A percentile compares a stretch with the other conserved stretches of the same genome.
These are phyloP conservation scores for Leccinum sublutescens DNA, from an alignment of 768 basidiomycete genomes.

Conservation along the genomic window DNA sequence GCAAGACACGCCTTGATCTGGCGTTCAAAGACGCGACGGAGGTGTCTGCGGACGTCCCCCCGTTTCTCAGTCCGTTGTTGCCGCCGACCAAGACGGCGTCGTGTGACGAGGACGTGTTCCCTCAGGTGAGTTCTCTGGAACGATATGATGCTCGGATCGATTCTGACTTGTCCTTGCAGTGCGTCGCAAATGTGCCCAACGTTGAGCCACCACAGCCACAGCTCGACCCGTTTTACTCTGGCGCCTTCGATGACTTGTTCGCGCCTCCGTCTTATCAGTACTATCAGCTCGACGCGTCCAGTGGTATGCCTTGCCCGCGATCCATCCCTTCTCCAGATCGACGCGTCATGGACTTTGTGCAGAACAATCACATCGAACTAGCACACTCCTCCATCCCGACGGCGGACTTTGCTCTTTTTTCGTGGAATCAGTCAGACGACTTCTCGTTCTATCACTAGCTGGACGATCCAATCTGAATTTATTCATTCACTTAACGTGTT, in stretches of 20 bases:
- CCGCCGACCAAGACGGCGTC: slow-evolving; percentile 20
- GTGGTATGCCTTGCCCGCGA: not conserved
- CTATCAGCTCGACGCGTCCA: not conserved
- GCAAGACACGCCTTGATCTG: not conserved
- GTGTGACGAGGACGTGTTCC: not conserved
- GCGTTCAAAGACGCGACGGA: not conserved
- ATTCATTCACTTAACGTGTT: slow-evolving; percentile 25
- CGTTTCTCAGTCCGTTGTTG: slow-evolving; percentile 31
- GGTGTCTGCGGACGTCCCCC: slow-evolving; percentile 12
- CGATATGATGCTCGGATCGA: not conserved
- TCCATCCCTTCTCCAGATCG: slow-evolving; percentile 2
- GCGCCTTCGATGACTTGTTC: not conserved
- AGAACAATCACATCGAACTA: not conserved
- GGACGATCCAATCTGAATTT: slow-evolving; percentile 20
- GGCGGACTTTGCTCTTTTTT: slow-evolving; percentile 17
- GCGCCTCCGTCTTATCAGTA: slow-evolving; percentile 3
- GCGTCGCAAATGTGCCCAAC: not conserved
- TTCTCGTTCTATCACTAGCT: slow-evolving; percentile 22
- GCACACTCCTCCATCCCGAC: slow-evolving; percentile 7
- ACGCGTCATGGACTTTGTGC: slow-evolving; percentile 13
- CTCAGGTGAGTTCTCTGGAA: slow-evolving; percentile 14
- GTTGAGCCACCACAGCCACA: not conserved
- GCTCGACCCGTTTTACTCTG: slow-evolving; percentile 3
- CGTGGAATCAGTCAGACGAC: slow-evolving; percentile 25
- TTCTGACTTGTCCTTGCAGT: slow-evolving; percentile 4